Evolutionary conservation across 768 basidiomycete genomes (phyloP).

Genomic region (Leccinum uliginosum): DNA sequence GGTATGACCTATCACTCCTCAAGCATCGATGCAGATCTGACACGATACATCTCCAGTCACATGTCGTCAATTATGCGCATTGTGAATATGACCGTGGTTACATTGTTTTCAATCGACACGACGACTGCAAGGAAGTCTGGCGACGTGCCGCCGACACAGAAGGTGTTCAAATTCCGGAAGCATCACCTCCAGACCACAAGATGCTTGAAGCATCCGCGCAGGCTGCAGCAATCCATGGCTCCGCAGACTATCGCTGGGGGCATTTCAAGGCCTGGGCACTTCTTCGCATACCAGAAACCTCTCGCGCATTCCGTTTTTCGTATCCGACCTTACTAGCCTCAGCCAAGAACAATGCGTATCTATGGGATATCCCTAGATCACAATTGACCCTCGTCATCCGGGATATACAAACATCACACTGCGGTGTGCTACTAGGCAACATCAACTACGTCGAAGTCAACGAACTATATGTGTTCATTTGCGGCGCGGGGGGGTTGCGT

Average conservation of each 20-base stretch:
- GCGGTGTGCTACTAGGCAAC: constrained; percentile 27
- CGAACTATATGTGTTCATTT: constrained; percentile 55
- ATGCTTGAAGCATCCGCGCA: constrained; percentile 20
- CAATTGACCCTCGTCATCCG: constrained; percentile 39
- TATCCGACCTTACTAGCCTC: constrained; percentile 62
- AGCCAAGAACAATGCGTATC: constrained; percentile 39
- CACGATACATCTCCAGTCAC: constrained; percentile 3
- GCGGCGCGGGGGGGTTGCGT: constrained; percentile 43
- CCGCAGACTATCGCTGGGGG: constrained; percentile 32
- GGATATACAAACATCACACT: constrained; percentile 17
- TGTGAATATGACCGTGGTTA: constrained; percentile 72
- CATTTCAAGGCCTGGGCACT: constrained; percentile 63
- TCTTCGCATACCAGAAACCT: constrained; percentile 41
- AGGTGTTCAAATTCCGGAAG: constrained; percentile 14
- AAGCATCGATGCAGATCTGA: not conserved
- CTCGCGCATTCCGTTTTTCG: constrained; percentile 59
- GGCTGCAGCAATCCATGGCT: constrained; percentile 15
- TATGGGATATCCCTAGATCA: constrained; percentile 61
- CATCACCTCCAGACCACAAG: constrained; percentile 32
- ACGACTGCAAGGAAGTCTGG: constrained; percentile 69
- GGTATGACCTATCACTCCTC: constrained; percentile 33
- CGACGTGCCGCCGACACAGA: constrained; percentile 38
- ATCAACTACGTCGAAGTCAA: constrained; percentile 68
- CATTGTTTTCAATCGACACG: constrained; percentile 61
- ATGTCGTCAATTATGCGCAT: constrained; percentile 45